A percentile compares a stretch with the other conserved stretches of the same genome.
These are phyloP conservation scores for Blastocystis sp. DNA, from an alignment of 352 stramenopile species.

Conservation along the genomic window DNA sequence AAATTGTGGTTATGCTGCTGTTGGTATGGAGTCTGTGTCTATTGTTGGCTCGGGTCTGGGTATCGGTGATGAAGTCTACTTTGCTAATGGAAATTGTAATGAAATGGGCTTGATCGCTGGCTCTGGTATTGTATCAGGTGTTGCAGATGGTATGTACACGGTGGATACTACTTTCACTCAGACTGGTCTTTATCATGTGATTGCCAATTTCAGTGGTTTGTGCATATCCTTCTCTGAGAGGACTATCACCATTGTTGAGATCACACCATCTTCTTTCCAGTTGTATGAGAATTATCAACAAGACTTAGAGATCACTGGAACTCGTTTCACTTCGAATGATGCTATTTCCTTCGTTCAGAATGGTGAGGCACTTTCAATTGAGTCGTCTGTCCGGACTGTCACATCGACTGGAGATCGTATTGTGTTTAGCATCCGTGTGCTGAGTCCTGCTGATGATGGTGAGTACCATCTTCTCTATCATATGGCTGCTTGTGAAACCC, in stretches of 20 bases:
- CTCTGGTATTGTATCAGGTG: background rate
- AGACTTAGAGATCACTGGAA: background rate
- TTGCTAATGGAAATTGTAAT: background rate
- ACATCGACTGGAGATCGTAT: background rate
- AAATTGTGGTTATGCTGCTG: background rate
- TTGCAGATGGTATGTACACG: background rate
- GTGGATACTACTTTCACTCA: background rate
- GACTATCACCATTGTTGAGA: background rate
- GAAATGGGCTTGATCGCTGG: background rate
- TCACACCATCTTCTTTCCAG: background rate
- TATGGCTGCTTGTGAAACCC: background rate
- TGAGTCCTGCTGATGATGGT: background rate
- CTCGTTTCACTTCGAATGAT: background rate
- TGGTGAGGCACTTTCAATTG: background rate
- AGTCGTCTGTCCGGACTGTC: background rate
- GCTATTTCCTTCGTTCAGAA: background rate
- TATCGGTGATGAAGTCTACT: background rate
- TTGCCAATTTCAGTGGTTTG: slow-evolving; percentile 23
- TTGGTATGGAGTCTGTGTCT: background rate
- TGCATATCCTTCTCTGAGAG: background rate
- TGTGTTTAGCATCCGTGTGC: background rate
- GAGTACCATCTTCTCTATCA: slow-evolving; percentile 44
- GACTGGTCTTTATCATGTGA: background rate
- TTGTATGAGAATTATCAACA: background rate
- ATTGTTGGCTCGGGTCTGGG: slow-evolving; percentile 9